phyloP scores from a whole-genome alignment of 176 grass and related monocot species.

The Eragrostis curvula region DNA sequence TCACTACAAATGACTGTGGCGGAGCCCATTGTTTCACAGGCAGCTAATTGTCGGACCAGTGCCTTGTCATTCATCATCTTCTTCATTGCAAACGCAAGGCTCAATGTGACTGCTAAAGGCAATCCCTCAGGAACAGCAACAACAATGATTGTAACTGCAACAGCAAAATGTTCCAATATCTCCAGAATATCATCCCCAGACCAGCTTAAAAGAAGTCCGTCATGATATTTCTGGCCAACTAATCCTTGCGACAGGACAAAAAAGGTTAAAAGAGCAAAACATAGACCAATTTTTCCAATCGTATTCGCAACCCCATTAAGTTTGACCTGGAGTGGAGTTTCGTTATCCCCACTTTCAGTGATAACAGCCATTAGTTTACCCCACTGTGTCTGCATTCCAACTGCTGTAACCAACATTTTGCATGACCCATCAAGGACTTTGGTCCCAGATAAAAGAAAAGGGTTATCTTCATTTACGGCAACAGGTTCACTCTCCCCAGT shows the following conservation, averaged over 20 bases:
- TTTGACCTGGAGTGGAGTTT: constrained; percentile 71
- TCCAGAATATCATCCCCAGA: constrained; percentile 58
- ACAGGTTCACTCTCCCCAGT: constrained; percentile 80
- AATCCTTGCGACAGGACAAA: constrained; percentile 55
- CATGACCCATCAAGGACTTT: constrained; percentile 69
- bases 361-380: constrained; percentile 67
- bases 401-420: constrained; percentile 67
- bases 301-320: constrained; percentile 70
- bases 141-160: constrained; percentile 74
- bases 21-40: constrained; percentile 82
- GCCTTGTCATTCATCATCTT: constrained; percentile 89
- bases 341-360: constrained; percentile 66
- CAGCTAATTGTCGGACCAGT: constrained; percentile 65
- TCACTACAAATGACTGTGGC: constrained; percentile 68
- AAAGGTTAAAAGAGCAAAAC: constrained; percentile 71
- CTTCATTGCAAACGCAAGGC: constrained; percentile 82
- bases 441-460: constrained; percentile 71
- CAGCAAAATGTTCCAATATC: constrained; percentile 66
- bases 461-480: constrained; percentile 50
- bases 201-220: constrained; percentile 61
- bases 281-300: constrained; percentile 66
- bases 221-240: constrained; percentile 48
- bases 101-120: constrained; percentile 78
- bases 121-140: constrained; percentile 83
- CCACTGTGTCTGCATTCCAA: constrained; percentile 73